Conservation (phyloP, 2,329 filamentous ascomycete genomes). For the Hymenoscyphus repandus region DNA sequence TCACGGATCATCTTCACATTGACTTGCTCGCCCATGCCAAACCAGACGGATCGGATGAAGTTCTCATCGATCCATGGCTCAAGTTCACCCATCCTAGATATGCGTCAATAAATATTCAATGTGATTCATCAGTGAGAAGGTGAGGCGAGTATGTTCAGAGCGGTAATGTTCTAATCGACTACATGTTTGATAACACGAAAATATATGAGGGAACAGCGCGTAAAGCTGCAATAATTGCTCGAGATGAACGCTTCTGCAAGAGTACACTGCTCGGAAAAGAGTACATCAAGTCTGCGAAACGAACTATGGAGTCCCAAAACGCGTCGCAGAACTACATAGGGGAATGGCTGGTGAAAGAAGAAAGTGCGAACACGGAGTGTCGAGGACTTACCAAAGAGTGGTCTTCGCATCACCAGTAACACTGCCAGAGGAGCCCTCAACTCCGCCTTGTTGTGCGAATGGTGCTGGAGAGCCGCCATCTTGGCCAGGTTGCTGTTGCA, state of each 20-base stretch:
- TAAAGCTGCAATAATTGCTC: too few relatives aligned
- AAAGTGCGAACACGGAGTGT: not conserved
- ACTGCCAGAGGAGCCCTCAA: conserved; percentile 31
- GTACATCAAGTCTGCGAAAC: not conserved
- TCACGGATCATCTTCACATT: conserved; percentile 99
- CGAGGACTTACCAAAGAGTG: conserved; percentile 49
- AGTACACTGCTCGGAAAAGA: not conserved
- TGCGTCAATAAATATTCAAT: conserved; percentile 8
- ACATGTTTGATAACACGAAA: too few relatives aligned
- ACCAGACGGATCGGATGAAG: conserved; percentile 91
- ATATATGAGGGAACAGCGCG: too few relatives aligned
- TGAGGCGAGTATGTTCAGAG: too few relatives aligned
- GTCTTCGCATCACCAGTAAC: conserved; percentile 48
- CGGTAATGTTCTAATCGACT: not conserved
- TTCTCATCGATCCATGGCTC: conserved; percentile 99
- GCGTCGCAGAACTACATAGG: not conserved
- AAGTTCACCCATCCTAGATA: conserved; percentile 90
- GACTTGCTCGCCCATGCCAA: conserved; percentile 86
- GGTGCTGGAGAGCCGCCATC: conserved; percentile 52
- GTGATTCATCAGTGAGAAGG: not conserved
- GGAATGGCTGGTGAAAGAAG: not conserved
- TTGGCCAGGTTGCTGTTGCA: conserved; percentile 41
- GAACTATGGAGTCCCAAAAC: too few relatives aligned
- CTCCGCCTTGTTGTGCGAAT: conserved; percentile 39
- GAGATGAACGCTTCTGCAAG: too few relatives aligned